Evolutionary conservation across 2,329 filamentous ascomycete genomes (phyloP).

Genomic region (Aspergillus sclerotialis): DNA sequence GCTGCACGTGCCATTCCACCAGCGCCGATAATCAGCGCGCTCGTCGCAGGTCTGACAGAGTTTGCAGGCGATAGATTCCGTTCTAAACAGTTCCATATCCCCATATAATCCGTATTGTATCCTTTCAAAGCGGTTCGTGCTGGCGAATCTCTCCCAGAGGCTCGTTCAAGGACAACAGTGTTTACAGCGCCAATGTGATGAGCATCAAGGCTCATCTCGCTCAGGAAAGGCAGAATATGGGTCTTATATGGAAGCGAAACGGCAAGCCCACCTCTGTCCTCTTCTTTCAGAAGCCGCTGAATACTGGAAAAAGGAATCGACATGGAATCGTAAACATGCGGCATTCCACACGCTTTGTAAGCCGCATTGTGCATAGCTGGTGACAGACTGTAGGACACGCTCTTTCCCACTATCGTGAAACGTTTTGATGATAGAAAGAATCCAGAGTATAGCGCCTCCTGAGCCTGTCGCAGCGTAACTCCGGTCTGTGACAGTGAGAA

Average conservation of each 20-base stretch:
- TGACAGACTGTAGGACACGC: constrained; percentile 15
- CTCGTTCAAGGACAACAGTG: constrained; percentile 17
- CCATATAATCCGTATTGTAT: constrained; percentile 24
- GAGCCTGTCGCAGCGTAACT: constrained; percentile 7
- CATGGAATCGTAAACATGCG: constrained; percentile 11
- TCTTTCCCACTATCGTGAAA: constrained; percentile 18
- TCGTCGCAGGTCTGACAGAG: constrained; percentile 11
- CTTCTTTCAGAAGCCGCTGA: constrained; percentile 6
- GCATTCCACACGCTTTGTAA: constrained; percentile 16
- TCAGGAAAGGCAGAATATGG: constrained; percentile 12
- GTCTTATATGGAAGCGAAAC: constrained; percentile 21
- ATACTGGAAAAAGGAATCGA: constrained; percentile 7
- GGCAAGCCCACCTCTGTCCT: constrained; percentile 10
- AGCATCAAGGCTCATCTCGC: constrained; percentile 15
- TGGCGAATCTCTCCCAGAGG: background rate
- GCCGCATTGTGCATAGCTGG: constrained; percentile 21
- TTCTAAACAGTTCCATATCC: constrained; percentile 19
- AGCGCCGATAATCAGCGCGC: constrained; percentile 19
- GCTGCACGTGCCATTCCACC: constrained; percentile 22
- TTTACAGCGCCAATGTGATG: constrained; percentile 22
- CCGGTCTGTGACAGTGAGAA: background rate
- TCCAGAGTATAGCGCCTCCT: constrained; percentile 6
- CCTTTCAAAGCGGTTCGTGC: constrained; percentile 10
- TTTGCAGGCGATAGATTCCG: constrained; percentile 19
- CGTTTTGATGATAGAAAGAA: constrained; percentile 9